These are phyloP conservation scores for Termitomyces sp. DNA, from an alignment of 768 basidiomycete genomes.

Conservation along the genomic window DNA sequence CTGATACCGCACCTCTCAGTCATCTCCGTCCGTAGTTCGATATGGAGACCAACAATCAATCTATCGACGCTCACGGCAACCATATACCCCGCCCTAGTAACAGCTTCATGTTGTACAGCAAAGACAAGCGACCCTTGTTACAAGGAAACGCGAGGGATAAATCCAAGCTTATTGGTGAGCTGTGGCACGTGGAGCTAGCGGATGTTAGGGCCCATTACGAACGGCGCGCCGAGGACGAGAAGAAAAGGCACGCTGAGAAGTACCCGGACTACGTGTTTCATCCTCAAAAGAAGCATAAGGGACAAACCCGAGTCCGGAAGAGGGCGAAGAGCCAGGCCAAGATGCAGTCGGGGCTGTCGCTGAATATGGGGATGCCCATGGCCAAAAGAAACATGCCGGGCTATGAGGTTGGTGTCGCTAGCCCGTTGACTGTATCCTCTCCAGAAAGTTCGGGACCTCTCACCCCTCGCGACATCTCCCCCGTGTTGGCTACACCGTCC, in stretches of 20 bases:
- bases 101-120: background rate
- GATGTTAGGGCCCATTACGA: background rate
- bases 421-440: background rate
- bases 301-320: background rate
- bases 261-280: background rate
- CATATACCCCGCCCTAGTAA: background rate
- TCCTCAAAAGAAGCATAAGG: background rate
- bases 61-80: background rate
- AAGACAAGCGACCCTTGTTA: background rate
- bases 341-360: background rate
- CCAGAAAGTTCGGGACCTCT: background rate
- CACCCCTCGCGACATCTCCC: background rate
- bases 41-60: background rate
- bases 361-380: background rate
- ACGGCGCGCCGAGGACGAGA: background rate
- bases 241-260: background rate
- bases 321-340: background rate
- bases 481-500: background rate
- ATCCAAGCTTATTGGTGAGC: background rate
- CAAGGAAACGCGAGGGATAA: background rate
- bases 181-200: background rate
- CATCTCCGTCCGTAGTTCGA: background rate
- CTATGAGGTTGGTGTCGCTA: background rate
- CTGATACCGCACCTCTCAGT: background rate
- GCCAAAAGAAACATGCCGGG: background rate